Base-by-base conservation (phyloP, 208 protist genomes). In the Spongospora subterranea region DNA sequence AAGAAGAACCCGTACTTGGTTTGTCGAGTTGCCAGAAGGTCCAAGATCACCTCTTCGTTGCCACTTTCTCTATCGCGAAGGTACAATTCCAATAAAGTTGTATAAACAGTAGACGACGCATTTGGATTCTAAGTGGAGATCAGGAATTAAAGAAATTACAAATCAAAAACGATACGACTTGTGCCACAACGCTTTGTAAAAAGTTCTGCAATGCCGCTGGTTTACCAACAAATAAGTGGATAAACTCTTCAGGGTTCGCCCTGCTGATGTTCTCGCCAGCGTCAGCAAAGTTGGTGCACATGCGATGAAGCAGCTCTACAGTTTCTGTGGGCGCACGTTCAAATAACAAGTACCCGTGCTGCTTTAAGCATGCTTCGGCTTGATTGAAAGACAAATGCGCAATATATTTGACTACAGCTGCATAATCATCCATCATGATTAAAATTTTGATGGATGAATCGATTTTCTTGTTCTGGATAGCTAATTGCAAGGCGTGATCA, bases 381-480 rank as follows among this genome's bases (percentile, higher is more conserved):
- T 82, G 17, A 20, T 82, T n/a, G 71, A 82, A 82, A 13, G 71
- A n/a, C n/a, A 82, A 43, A 35, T 35, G 11, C 6, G 71, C n/a
- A 45, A 82, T 82, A 43, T 40, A 82, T n/a, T 45, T 35, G n/a
- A 35, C n/a, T 20, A 35, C 71, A 82, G 71, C 71, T 40, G 71
- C 17, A 43, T 45, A 82, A 82, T 89, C 38, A 17, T 39, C 11
- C 39, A 40, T 46, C 1, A 76, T 32, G 0, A n/a, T n/a, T 39
- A 92, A 41, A 0, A 92, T 89, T 38, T 89, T 92, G 1, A 92
- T 89, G 40, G 60, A 53, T 46, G 90, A 54, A 0, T 89, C 39
- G 32, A 76, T 54, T 0, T 11, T n/a, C 0, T 24, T 24, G 41
- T 60, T 82, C 0, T 60, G 38, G 0, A 76, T 45, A 0, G 90